Evolutionary conservation across 345 rosid genomes (phyloP).

Genomic region (Theobroma cacao): DNA sequence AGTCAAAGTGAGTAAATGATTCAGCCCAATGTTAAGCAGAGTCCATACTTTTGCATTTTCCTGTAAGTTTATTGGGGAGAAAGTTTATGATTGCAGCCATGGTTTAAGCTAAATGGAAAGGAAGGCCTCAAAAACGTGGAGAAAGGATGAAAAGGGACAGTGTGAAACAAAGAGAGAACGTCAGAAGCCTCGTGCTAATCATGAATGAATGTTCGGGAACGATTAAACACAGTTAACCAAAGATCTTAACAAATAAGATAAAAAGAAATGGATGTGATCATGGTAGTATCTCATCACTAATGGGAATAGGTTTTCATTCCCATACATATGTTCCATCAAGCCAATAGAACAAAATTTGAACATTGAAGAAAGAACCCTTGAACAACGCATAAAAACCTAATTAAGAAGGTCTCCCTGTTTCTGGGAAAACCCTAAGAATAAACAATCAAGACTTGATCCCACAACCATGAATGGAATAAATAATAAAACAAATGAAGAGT

Average conservation of each 20-base stretch:
- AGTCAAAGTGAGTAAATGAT: no score
- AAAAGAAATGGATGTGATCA: background rate
- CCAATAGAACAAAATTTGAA: background rate
- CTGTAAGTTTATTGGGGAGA: no score
- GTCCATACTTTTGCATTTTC: no score
- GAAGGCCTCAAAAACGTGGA: background rate
- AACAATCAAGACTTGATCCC: background rate
- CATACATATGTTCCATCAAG: background rate
- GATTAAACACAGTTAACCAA: background rate
- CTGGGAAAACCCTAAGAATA: background rate
- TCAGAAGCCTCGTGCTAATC: background rate
- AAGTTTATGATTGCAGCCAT: no score
- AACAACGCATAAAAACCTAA: background rate
- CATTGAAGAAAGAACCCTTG: background rate
- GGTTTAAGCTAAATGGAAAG: background rate
- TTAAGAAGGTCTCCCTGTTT: background rate
- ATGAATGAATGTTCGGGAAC: background rate
- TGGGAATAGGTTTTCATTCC: background rate
- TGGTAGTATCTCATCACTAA: background rate
- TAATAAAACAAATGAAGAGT: constrained; percentile 1
- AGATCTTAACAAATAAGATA: background rate
- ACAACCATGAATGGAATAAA: constrained; percentile 11
- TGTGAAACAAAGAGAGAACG: background rate
- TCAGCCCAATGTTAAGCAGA: no score
- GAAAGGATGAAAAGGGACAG: no score